These are phyloP conservation scores for Beauveria rudraprayagi DNA, from an alignment of 2,329 filamentous ascomycete genomes.

Conservation along the genomic window DNA sequence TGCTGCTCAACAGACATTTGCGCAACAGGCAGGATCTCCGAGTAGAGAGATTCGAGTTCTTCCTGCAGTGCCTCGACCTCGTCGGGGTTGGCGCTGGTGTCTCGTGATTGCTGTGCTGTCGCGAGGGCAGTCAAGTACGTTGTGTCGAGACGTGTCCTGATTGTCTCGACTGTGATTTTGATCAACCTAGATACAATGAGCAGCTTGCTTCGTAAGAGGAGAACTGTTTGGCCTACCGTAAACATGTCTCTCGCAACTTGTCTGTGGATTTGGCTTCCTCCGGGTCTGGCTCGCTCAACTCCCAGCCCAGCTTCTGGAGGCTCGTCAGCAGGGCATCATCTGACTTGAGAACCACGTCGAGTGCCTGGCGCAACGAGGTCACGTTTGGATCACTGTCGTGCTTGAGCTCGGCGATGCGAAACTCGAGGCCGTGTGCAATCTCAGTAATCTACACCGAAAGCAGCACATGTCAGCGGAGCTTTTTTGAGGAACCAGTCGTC, in stretches of 20 bases:
- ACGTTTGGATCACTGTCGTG: slow-evolving; percentile 36
- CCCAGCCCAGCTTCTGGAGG: slow-evolving; percentile 57
- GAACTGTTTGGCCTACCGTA: slow-evolving; percentile 29
- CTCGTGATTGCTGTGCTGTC: slow-evolving; percentile 20
- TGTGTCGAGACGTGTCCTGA: slow-evolving; percentile 47
- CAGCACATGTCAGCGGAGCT: background rate
- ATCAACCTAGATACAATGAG: slow-evolving; percentile 35
- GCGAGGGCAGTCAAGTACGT: slow-evolving; percentile 42
- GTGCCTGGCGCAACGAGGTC: slow-evolving; percentile 38
- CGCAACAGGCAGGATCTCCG: slow-evolving; percentile 60
- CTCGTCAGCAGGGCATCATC: slow-evolving; percentile 60
- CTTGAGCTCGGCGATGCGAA: slow-evolving; percentile 40
- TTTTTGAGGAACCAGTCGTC: no score
- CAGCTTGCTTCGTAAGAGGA: background rate
- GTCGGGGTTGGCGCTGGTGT: slow-evolving; percentile 21
- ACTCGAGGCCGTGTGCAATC: slow-evolving; percentile 37
- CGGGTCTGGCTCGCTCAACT: slow-evolving; percentile 45
- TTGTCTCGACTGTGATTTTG: slow-evolving; percentile 47
- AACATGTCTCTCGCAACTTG: slow-evolving; percentile 51
- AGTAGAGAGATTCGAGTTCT: slow-evolving; percentile 61
- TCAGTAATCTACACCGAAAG: slow-evolving; percentile 35
- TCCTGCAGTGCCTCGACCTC: slow-evolving; percentile 47
- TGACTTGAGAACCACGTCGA: slow-evolving; percentile 44
- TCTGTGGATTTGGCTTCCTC: slow-evolving; percentile 46
- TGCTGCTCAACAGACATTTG: slow-evolving; percentile 65